Evolutionary conservation across 164 flowering plant species (phyloP), one percentile per base, ranked within the genome.

Genomic region (Liquidambar formosana): DNA sequence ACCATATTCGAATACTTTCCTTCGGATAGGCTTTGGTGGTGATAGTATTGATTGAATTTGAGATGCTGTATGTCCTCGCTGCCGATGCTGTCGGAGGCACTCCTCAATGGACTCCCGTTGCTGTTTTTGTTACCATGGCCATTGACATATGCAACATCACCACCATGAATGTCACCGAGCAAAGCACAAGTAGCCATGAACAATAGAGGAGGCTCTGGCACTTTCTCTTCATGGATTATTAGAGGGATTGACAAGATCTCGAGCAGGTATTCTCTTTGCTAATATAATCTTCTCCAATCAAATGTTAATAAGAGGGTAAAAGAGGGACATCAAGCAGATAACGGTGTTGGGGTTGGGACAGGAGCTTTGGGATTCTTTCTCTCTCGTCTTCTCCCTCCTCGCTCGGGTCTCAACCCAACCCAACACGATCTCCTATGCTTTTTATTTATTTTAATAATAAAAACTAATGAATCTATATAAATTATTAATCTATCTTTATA

Each of bases 1-100:
- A 81, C 82, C 90, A 89, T 88, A n/a, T n/a, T n/a, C n/a, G n/a
- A n/a, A n/a, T n/a, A n/a, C 74, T 77, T 84, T 5, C 62, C 70
- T 33, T 33, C 6, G 65, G 63, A 63, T 13, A 22, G 13, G 33
- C 10, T 10, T n/a, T 41, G 49, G 1, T 9, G 54, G 8, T 41
- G 54, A n/a, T 27, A 66, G 21, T 52, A 59, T 1, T 19, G 47
- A 45, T 67, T 45, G 15, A 46, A n/a, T n/a, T 12, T 3, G 14
- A 11, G 49, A 46, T 11, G 49, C 49, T 46, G 41, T 33, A 33
- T 6, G 6, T 6, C 41, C 41, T 75, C 64, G 33, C 33, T 44
- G 73, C 28, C 48, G 60, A 60, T 65, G 65, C 68, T 64, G 6
- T 41, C 41, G 47, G 76, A 67, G 25, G 61, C 54, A 44, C 61